Conservation (phyloP, 1,284 basidiomycete genomes). For the Coniferiporia sulphurascens region DNA sequence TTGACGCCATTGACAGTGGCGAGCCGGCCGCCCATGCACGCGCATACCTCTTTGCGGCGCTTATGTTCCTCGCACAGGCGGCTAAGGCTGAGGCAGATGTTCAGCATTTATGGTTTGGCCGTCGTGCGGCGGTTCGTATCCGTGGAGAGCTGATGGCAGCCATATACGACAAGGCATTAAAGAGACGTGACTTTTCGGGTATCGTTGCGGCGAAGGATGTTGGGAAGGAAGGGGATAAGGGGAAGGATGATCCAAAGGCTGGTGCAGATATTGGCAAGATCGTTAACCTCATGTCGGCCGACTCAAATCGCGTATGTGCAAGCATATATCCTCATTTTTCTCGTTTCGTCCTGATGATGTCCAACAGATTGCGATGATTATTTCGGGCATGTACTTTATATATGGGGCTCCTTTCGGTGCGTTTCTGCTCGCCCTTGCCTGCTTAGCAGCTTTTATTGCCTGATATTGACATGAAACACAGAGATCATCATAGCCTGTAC, state of each 20-base stretch:
- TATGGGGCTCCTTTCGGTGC: slow-evolving; percentile 46
- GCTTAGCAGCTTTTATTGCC: slow-evolving; percentile 28
- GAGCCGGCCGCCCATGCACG: slow-evolving; percentile 43
- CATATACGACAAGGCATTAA: slow-evolving; percentile 88
- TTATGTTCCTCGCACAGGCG: slow-evolving; percentile 57
- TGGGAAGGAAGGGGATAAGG: slow-evolving; percentile 30
- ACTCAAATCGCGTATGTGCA: background rate
- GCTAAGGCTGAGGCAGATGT: slow-evolving; percentile 69
- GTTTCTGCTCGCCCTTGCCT: slow-evolving; percentile 13
- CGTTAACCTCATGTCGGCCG: slow-evolving; percentile 70
- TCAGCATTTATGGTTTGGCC: slow-evolving; percentile 74
- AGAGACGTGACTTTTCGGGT: slow-evolving; percentile 24
- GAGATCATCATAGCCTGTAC: slow-evolving; percentile 73
- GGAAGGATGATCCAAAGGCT: slow-evolving; percentile 55
- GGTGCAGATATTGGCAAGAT: slow-evolving; percentile 76
- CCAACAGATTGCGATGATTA: slow-evolving; percentile 41
- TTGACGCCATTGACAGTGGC: slow-evolving; percentile 22
- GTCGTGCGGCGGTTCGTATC: slow-evolving; percentile 66
- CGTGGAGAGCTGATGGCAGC: slow-evolving; percentile 73
- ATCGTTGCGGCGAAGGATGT: slow-evolving; percentile 18
- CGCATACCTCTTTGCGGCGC: slow-evolving; percentile 69
- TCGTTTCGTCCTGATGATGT: slow-evolving; percentile 26
- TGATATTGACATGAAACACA: slow-evolving; percentile 43
- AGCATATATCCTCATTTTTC: background rate
- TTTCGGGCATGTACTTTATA: slow-evolving; percentile 53